Evolutionary conservation across 192 early-diverging fungal species (phyloP).

Genomic region (Coemansia sp.): DNA sequence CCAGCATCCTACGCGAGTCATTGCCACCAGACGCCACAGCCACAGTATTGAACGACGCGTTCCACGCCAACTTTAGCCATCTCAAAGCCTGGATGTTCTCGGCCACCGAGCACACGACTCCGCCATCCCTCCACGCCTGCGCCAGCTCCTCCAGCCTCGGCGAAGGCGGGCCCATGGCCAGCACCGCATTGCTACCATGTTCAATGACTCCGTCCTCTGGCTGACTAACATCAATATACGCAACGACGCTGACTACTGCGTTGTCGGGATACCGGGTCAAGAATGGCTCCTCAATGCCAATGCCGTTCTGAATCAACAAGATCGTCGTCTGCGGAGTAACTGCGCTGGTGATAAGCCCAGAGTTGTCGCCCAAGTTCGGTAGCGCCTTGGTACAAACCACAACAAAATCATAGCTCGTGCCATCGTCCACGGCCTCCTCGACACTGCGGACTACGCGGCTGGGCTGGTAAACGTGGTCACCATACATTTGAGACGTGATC

Average conservation of each 20-base stretch:
- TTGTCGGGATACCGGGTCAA: constrained; percentile 62
- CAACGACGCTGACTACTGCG: constrained; percentile 63
- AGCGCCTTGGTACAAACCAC: constrained; percentile 71
- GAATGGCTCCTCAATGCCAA: constrained; percentile 67
- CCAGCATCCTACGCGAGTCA: constrained; percentile 61
- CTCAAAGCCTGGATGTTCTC: constrained; percentile 65
- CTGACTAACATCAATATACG: constrained; percentile 69
- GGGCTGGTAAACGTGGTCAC: constrained; percentile 60
- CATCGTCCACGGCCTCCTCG: constrained; percentile 54
- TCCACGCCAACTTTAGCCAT: constrained; percentile 79
- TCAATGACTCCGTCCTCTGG: constrained; percentile 56
- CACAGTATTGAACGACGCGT: constrained; percentile 69
- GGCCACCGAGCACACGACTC: constrained; percentile 38
- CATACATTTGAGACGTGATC: constrained; percentile 62
- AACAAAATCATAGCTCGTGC: constrained; percentile 60
- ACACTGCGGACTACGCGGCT: constrained; percentile 52
- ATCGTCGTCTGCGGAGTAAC: constrained; percentile 58
- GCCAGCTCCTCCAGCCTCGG: constrained; percentile 36
- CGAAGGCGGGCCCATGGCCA: constrained; percentile 52
- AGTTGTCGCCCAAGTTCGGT: constrained; percentile 62
- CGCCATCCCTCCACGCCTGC: constrained; percentile 47
- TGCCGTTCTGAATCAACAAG: constrained; percentile 74
- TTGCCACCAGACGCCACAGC: constrained; percentile 63
- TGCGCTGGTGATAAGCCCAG: constrained; percentile 62
- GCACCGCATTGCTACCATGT: constrained; percentile 49